Evolutionary conservation across 768 basidiomycete genomes (phyloP), one percentile per base, ranked within the genome.

Genomic region (Calvatia gigantea): DNA sequence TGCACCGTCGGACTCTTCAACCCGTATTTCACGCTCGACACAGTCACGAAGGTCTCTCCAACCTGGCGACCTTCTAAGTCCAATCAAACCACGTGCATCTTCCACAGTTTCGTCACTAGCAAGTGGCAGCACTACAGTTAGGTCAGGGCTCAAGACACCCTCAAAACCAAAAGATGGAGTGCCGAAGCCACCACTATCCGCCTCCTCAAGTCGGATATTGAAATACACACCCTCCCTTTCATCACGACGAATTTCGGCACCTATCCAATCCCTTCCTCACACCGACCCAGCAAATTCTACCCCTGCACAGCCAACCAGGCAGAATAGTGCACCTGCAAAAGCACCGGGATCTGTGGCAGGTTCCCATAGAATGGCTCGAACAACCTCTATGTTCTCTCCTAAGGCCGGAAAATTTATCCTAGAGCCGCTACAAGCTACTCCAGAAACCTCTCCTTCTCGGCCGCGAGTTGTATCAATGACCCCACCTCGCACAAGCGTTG

Each of bases 1-100:
- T 37, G 60, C 69, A 1, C 80, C 79, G 12, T 85, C 84, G 41
- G 83, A 84, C 59, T 65, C 81, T 14, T 82, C 83, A 35, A 73
- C 78, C 52, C 83, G 82, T 37, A 66, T 83, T 19, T 71, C 82
- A 43, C 72, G 79, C 9, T 72, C 57, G 14, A 70, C 70, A 33
- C 67, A 73, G 35, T 71, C 76, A 53, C 78, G 79, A 48, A 78
- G 78, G 32, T 61, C 73, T 55, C 58, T 73, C n/a, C 66, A 69
- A 8, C 64, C 65, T 14, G 67, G 67, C 14, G 48, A 25, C 33
- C 35, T 63, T 21, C 62, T 70, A 6, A 72, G 71, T 50, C 62
- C 71, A 51, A 69, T 73, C 7, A 85, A 85, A 68, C 77, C 83
- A 21, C 75, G 83, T 19, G 72, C 80, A 12, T 70, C 75, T 57